A percentile compares a stretch with the other conserved stretches of the same genome.
phyloP scores from a whole-genome alignment of 805 yeast species.

The baker's yeast (Saccharomyces cerevisiae) region DNA sequence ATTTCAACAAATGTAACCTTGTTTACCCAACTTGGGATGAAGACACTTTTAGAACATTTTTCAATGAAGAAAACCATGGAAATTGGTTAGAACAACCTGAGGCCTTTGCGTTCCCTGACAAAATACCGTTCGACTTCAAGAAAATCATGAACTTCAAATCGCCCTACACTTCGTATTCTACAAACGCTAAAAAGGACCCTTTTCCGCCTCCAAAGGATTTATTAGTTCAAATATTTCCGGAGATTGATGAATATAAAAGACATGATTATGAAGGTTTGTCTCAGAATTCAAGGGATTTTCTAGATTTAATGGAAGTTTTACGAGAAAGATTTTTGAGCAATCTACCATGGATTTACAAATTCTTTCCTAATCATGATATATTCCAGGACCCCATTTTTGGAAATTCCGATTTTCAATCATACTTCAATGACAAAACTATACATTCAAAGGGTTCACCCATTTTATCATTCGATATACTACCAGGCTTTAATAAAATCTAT shows the following conservation, averaged over 20 bases:
- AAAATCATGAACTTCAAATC: slow-evolving; percentile 15
- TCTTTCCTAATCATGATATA: slow-evolving; percentile 28
- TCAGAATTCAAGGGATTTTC: slow-evolving; percentile 12
- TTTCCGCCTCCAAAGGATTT: slow-evolving; percentile 10
- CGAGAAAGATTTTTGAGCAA: slow-evolving; percentile 18
- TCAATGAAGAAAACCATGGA: not conserved
- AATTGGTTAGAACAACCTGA: not conserved
- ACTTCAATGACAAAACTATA: slow-evolving; percentile 12
- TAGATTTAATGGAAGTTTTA: slow-evolving; percentile 17
- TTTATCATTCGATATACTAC: slow-evolving; percentile 9
- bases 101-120: slow-evolving; percentile 12
- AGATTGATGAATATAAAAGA: slow-evolving; percentile 19
- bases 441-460: not conserved
- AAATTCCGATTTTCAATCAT: slow-evolving; percentile 19
- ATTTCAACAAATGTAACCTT: slow-evolving; percentile 13
- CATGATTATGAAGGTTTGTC: slow-evolving; percentile 9
- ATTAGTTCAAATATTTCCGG: slow-evolving; percentile 26
- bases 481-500: slow-evolving; percentile 6
- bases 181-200: not conserved
- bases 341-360: slow-evolving; percentile 22
- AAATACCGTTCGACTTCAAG: slow-evolving; percentile 20
- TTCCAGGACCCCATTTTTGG: slow-evolving; percentile 20
- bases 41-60: slow-evolving; percentile 4
- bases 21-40: slow-evolving; percentile 14
- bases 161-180: slow-evolving; percentile 7